These are phyloP conservation scores for Musa troglodytarum DNA, from an alignment of 176 grass and related monocot genomes.

Conservation along the genomic window DNA sequence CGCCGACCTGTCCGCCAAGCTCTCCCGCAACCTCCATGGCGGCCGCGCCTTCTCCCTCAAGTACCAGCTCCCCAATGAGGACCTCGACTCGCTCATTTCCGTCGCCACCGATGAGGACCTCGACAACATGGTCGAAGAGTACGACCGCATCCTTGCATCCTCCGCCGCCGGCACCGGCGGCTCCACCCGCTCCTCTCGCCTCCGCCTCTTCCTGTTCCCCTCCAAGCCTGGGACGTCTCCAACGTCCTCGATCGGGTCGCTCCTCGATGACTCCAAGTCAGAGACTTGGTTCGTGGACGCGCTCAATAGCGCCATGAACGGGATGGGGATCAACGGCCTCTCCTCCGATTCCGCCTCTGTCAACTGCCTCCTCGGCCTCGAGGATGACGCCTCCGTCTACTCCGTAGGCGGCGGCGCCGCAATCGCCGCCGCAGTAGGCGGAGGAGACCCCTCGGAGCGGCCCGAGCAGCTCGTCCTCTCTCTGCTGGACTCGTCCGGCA, in stretches of 20 bases:
- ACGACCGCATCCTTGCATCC: constrained; percentile 56
- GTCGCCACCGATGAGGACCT: constrained; percentile 91
- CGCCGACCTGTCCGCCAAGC: constrained; percentile 50
- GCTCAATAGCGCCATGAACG: constrained; percentile 66
- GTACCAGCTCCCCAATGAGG: constrained; percentile 98
- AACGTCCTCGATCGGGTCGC: constrained; percentile 65
- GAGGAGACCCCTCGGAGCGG: constrained; percentile 10
- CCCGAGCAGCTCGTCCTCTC: constrained; percentile 17
- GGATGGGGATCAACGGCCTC: constrained; percentile 50
- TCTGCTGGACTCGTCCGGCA: constrained; percentile 2
- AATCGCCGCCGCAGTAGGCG: neutral
- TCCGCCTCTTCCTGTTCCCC: constrained; percentile 91
- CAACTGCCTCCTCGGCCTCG: constrained; percentile 90
- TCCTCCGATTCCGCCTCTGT: constrained; percentile 84
- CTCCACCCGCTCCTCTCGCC: constrained; percentile 60
- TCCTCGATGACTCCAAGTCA: constrained; percentile 81
- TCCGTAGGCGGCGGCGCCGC: constrained; percentile 29
- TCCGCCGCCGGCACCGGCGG: constrained; percentile 23
- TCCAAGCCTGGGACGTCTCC: constrained; percentile 55
- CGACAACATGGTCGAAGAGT: constrained; percentile 96
- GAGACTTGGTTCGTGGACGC: constrained; percentile 96
- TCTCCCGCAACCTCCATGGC: constrained; percentile 57
- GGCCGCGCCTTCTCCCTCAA: constrained; percentile 76
- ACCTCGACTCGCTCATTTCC: constrained; percentile 92
- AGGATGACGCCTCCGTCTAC: constrained; percentile 72